Evolutionary conservation across 179 eudicot species (phyloP).

Genomic region (Nepenthes alata): DNA sequence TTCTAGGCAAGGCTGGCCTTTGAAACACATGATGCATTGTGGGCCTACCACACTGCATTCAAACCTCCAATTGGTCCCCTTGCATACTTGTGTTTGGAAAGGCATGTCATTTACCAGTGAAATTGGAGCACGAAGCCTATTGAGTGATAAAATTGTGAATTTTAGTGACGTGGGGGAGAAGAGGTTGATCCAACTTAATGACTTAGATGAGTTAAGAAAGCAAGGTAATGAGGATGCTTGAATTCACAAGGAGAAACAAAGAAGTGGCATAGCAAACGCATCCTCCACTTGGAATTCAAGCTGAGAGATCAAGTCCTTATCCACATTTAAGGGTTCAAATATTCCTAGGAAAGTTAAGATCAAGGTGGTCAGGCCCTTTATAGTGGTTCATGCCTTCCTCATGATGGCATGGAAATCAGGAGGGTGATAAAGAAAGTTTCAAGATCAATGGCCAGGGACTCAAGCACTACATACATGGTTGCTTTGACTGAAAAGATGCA

Average conservation of each 20-base stretch:
- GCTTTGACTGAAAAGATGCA: too few species aligned
- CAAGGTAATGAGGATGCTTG: background rate
- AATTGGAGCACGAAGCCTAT: background rate
- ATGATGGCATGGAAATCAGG: too few species aligned
- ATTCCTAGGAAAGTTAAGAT: too few species aligned
- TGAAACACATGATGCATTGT: slow-evolving; percentile 3
- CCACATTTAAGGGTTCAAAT: too few species aligned
- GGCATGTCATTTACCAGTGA: background rate
- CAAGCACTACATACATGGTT: too few species aligned
- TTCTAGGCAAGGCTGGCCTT: background rate
- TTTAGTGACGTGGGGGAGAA: background rate
- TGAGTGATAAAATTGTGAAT: background rate
- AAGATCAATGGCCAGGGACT: too few species aligned
- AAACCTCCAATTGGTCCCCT: background rate
- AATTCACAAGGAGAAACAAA: background rate
- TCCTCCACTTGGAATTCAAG: background rate
- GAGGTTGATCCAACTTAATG: background rate
- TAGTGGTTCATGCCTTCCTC: too few species aligned
- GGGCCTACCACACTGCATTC: background rate
- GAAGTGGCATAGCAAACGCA: background rate
- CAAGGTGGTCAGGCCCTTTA: too few species aligned
- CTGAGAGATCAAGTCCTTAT: too few species aligned
- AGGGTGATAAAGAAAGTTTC: too few species aligned
- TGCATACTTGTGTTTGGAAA: background rate
- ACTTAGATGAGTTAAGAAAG: background rate